Base-by-base conservation (phyloP, 2,329 filamentous ascomycete species). In the Fonsecaea pugnacius region DNA sequence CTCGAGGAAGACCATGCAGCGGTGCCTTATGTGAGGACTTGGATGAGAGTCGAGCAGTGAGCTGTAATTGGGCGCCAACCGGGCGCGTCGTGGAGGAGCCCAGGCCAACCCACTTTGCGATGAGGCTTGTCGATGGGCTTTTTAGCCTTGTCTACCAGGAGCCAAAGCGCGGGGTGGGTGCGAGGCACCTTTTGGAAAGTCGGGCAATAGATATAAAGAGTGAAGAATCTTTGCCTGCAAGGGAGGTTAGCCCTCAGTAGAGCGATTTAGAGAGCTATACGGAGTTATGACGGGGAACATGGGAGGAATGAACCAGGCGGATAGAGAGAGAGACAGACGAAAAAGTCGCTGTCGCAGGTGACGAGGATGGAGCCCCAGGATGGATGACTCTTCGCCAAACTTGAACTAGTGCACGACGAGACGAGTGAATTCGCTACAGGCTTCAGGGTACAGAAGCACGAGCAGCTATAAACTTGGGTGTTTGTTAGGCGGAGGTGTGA, bases 11-110 rank as follows among this genome's bases (percentile, higher is more conserved):
- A 46, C 57, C 27, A 36, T 59, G 57, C 57, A n/a, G 21, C 46
- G 43, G 56, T 48, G 56, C 60, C 60, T 63, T 55, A 53, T 48
- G 60, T 35, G 54, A 58, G 50, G 30, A 55, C 30, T 46, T 43
- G 56, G 14, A 50, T 18, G 58, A 46, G 43, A 48, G 43, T 27
- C 43, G 43, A 18, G 57, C 30, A 18, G 43, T 52, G 57, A 51
- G 48, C 43, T 64, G 51, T 40, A 53, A 52, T 60, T 60, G 62
- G 62, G 51, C 57, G 57, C 56, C 61, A 63, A 58, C 40, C 55
- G 51, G 57, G 52, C 62, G 62, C 58, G 62, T 64, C 52, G 48
- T 40, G 30, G 35, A 59, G 32, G 48, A 60, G 21, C 46, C 48
- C 35, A 60, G 50, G 58, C 58, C 58, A 60, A 54, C 58, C 58